These are phyloP conservation scores for Pseudogymnoascus sp. DNA, from an alignment of 2,329 filamentous ascomycete species.

Conservation along the genomic window DNA sequence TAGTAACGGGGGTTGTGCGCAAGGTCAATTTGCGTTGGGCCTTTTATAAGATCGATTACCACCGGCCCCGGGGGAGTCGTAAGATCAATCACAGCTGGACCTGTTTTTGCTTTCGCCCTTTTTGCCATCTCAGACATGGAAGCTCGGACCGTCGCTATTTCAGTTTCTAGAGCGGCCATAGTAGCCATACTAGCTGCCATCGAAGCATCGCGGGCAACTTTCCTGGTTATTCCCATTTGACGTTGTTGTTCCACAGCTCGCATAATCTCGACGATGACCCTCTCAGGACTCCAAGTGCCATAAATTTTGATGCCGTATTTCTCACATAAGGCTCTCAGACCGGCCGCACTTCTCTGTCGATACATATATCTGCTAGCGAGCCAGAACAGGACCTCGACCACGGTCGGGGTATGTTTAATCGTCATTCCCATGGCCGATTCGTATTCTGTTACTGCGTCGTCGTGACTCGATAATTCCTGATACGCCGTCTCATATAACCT, in stretches of 20 bases:
- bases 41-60: neutral
- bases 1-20: too few species aligned
- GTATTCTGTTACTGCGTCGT: neutral
- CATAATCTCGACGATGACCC: neutral
- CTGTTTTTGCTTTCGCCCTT: neutral
- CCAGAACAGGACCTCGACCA: neutral
- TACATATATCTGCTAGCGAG: conserved; percentile 3
- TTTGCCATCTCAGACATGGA: neutral
- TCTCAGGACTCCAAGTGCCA: neutral
- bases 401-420: neutral
- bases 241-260: neutral
- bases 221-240: neutral
- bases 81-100: neutral
- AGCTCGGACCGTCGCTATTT: neutral
- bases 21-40: neutral
- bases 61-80: neutral
- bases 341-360: neutral
- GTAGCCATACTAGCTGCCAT: neutral
- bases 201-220: neutral
- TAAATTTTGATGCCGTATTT: neutral
- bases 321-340: neutral
- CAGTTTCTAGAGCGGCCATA: neutral
- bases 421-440: neutral
- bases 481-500: conserved; percentile 2
- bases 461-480: neutral